Evolutionary conservation across 202 grass and related monocot species (phyloP).

Genomic region (Digitaria exilis): DNA sequence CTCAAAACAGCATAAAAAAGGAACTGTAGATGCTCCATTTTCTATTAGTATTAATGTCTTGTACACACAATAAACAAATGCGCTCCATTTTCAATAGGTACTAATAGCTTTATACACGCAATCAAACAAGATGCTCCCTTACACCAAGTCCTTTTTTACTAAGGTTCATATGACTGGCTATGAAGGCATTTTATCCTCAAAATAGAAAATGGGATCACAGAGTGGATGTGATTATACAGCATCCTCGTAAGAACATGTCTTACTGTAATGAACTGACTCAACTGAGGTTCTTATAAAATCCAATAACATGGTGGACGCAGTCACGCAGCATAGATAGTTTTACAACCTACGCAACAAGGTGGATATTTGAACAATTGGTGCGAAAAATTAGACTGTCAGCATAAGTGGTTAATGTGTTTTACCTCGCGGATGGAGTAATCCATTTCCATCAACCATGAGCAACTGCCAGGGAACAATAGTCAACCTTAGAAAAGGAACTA

Average conservation of each 20-base stretch:
- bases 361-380: neutral
- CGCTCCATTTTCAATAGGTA: too few species aligned
- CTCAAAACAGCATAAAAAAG: neutral
- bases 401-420: constrained; percentile 2
- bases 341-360: neutral
- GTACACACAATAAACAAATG: too few species aligned
- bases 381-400: neutral
- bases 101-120: neutral
- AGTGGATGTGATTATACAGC: neutral
- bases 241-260: neutral
- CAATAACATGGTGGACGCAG: neutral
- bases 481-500: constrained; percentile 29
- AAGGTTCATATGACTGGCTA: neutral
- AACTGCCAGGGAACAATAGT: constrained; percentile 47
- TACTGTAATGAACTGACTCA: neutral
- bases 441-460: constrained; percentile 99
- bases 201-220: constrained; percentile 8
- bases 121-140: neutral
- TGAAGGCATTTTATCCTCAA: neutral
- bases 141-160: neutral
- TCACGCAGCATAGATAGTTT: neutral
- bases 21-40: neutral
- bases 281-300: neutral
- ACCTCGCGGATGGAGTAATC: constrained; percentile 94
- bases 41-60: neutral